Evolutionary conservation across 2,329 filamentous ascomycete species (phyloP), one percentile per base, ranked within the genome.

Genomic region (Colletotrichum sp.): DNA sequence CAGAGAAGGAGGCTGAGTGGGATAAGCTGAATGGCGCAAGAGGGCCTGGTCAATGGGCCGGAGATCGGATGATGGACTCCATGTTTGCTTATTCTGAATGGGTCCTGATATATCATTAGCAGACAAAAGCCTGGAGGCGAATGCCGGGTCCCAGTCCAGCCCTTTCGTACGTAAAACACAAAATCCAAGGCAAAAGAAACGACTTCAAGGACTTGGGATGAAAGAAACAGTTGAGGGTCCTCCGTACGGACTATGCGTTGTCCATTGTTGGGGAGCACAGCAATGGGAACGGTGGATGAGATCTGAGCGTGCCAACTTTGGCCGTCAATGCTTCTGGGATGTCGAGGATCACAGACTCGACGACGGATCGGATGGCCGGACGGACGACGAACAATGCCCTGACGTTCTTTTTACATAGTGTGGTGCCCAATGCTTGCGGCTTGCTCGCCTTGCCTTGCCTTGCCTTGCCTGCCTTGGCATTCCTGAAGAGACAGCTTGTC

Each of bases 271-370:
- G 59, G 44, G 34, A 66, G 28, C 39, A 55, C 30, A 34, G 44
- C 30, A 39, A 60, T 62, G 68, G n/a, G 39, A n/a, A 28, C 28
- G 44, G 18, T 21, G 44, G n/a, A 63, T 34, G 59, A 21, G 59
- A 75, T 59, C 74, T 49, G 57, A 65, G 57, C 44, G 49, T 70
- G 34, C 57, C 55, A 59, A 36, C 39, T 73, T 64, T 32, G 62
- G 63, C 16, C 39, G 65, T 76, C 74, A 76, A 74, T 73, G 74
- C 74, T 76, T 65, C 71, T 69, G 55, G 74, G 70, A 67, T 74
- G 65, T 52, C 36, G 49, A 74, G 70, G 64, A 76, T 76, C 70
- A 69, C 70, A 59, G 71, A 66, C 64, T 76, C 26, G 21, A 69
- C 34, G 74, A 36, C 49, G 49, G 70, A 76, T 76, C 70, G 71